Conservation (phyloP, 2,329 filamentous ascomycete genomes). For the Hymenoscyphus fraxineus region DNA sequence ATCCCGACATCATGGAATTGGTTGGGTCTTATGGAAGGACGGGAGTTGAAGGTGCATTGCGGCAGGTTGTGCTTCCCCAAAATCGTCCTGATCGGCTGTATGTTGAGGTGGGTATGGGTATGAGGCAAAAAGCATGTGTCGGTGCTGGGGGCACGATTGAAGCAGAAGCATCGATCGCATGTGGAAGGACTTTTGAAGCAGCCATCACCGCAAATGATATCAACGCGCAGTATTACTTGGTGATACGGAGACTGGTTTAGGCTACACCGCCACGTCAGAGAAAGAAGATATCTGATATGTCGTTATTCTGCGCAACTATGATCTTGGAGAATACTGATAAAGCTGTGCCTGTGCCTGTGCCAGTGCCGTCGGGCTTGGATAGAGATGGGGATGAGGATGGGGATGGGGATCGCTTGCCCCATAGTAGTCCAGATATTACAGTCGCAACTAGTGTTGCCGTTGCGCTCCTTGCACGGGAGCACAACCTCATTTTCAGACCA, state of each 20-base stretch:
- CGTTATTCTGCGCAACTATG: conserved; percentile 19
- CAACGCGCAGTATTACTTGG: conserved; percentile 11
- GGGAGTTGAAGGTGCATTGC: conserved; percentile 10
- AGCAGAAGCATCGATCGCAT: conserved; percentile 7
- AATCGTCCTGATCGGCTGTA: neutral
- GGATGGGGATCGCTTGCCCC: conserved; percentile 9
- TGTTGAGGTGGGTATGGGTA: neutral
- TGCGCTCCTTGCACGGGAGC: neutral
- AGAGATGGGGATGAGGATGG: no score
- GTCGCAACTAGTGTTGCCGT: neutral
- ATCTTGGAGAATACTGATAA: conserved; percentile 17
- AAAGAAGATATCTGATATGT: conserved; percentile 14
- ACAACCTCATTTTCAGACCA: conserved; percentile 4
- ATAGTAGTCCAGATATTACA: conserved; percentile 7
- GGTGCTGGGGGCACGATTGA: conserved; percentile 5
- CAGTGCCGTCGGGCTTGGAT: conserved; percentile 14
- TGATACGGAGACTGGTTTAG: conserved; percentile 1
- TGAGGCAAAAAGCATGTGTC: conserved; percentile 1
- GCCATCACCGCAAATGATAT: conserved; percentile 12
- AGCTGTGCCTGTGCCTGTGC: conserved; percentile 13
- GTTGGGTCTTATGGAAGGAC: conserved; percentile 11
- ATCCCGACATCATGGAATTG: conserved; percentile 12
- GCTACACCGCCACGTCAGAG: conserved; percentile 15
- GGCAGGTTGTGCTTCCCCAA: conserved; percentile 20
- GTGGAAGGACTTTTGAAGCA: neutral